Conservation (phyloP, 306 rosid species). For the Dalbergia cochinchinensis region DNA sequence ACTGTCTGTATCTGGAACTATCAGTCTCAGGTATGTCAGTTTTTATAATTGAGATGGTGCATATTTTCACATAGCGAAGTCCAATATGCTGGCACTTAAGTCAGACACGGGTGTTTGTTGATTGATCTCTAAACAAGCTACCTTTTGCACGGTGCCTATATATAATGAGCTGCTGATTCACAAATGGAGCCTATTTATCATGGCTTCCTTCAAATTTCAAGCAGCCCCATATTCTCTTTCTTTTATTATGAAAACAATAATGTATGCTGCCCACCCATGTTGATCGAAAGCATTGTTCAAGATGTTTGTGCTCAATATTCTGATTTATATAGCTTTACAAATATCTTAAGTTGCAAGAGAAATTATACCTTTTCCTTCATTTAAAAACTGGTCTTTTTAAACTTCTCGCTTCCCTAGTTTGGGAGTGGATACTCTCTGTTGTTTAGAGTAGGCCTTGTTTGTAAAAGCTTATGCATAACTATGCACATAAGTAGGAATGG, state of each 20-base stretch:
- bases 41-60: constrained; percentile 37
- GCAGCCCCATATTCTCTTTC: constrained; percentile 21
- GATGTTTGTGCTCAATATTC: constrained; percentile 26
- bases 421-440: background rate
- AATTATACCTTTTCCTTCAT: constrained; percentile 1
- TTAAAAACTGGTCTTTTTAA: background rate
- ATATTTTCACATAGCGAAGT: constrained; percentile 19
- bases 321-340: constrained; percentile 3
- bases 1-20: constrained; percentile 98
- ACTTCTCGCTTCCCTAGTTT: constrained; percentile 1
- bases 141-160: constrained; percentile 64
- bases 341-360: constrained; percentile 23
- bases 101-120: constrained; percentile 88
- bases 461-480: background rate
- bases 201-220: constrained; percentile 29
- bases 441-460: background rate
- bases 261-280: constrained; percentile 4
- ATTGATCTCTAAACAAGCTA: constrained; percentile 51
- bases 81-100: constrained; percentile 55
- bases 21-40: constrained; percentile 86
- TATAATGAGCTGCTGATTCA: constrained; percentile 22
- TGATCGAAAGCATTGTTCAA: constrained; percentile 42
- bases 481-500: background rate
- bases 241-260: background rate
- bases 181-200: constrained; percentile 8